Percentiles rank a stretch among this genome's conserved stretches.
These are phyloP conservation scores for Solanum chmielewskii DNA, from an alignment of 257 asterid species.

Conservation along the genomic window DNA sequence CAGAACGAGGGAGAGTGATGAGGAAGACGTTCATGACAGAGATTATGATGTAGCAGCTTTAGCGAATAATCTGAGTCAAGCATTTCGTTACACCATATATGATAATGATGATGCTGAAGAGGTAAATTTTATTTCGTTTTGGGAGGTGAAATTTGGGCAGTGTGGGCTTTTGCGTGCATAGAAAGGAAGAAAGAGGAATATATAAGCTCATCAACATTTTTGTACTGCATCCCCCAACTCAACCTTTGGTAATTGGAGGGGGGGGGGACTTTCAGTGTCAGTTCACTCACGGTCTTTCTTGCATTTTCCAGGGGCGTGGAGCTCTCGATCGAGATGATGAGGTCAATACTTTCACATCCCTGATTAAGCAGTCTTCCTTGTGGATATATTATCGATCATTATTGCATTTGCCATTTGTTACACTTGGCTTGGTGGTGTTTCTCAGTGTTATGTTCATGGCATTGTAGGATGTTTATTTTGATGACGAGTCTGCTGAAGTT, in stretches of 20 bases:
- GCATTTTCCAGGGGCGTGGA: constrained; percentile 63
- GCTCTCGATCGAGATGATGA: constrained; percentile 80
- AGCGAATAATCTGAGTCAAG: constrained; percentile 86
- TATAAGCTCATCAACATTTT: not conserved
- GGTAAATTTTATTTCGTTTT: constrained; percentile 13
- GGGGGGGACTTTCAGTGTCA: not conserved
- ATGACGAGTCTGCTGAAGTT: constrained; percentile 93
- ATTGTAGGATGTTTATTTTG: constrained; percentile 83
- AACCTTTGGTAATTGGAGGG: not conserved
- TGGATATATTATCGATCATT: not conserved
- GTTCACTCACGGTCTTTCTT: constrained; percentile 1
- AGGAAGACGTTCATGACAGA: constrained; percentile 78
- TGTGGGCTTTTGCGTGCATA: not conserved
- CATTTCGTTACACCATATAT: constrained; percentile 70
- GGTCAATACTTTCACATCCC: constrained; percentile 29
- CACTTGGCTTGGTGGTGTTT: not conserved
- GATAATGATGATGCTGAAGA: constrained; percentile 81
- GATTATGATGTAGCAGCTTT: constrained; percentile 91
- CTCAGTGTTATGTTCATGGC: not conserved
- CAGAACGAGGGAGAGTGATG: constrained; percentile 82
- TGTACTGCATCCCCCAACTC: not conserved
- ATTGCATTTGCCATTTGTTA: not conserved
- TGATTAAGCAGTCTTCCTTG: not conserved
- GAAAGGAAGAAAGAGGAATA: not conserved
- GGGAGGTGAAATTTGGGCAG: not conserved